phyloP scores from a whole-genome alignment of 1,139 yeast genomes.

The Suhomyces anneliseae region DNA sequence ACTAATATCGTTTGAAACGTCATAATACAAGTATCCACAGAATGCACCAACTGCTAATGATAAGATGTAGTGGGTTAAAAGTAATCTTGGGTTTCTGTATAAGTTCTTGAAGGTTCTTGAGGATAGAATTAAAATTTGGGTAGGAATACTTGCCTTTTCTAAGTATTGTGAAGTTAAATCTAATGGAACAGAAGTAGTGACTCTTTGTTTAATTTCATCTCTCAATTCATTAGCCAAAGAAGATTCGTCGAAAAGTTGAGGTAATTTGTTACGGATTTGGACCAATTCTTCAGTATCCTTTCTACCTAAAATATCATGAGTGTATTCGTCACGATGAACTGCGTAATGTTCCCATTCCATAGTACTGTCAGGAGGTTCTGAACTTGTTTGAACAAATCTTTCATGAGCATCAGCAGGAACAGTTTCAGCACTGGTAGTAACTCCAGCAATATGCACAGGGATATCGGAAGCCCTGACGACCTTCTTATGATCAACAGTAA shows the following conservation, averaged over 20 bases:
- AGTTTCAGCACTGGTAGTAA: conserved; percentile 22
- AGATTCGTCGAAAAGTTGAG: conserved; percentile 50
- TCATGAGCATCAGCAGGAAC: conserved; percentile 37
- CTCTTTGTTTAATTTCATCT: conserved; percentile 46
- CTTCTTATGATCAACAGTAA: conserved; percentile 66
- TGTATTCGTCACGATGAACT: conserved; percentile 73
- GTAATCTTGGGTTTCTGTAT: conserved; percentile 84
- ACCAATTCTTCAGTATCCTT: conserved; percentile 31
- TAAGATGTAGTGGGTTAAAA: conserved; percentile 78
- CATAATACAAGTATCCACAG: conserved; percentile 82
- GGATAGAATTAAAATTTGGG: conserved; percentile 69
- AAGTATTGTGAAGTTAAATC: conserved; percentile 38
- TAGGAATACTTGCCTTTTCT: conserved; percentile 54
- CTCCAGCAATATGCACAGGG: conserved; percentile 23
- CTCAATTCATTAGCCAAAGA: conserved; percentile 47
- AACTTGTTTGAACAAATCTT: conserved; percentile 27
- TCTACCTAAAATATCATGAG: conserved; percentile 20
- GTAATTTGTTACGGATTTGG: conserved; percentile 35
- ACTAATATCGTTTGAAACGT: conserved; percentile 82
- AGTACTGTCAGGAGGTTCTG: conserved; percentile 56
- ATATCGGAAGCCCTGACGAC: conserved; percentile 18
- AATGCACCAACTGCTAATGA: conserved; percentile 76
- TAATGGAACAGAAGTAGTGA: conserved; percentile 30
- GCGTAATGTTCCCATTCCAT: conserved; percentile 91
- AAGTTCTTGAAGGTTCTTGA: conserved; percentile 89